These are phyloP conservation scores for Sugiyamaella smithiae DNA, from an alignment of 805 yeast species.

Conservation along the genomic window DNA sequence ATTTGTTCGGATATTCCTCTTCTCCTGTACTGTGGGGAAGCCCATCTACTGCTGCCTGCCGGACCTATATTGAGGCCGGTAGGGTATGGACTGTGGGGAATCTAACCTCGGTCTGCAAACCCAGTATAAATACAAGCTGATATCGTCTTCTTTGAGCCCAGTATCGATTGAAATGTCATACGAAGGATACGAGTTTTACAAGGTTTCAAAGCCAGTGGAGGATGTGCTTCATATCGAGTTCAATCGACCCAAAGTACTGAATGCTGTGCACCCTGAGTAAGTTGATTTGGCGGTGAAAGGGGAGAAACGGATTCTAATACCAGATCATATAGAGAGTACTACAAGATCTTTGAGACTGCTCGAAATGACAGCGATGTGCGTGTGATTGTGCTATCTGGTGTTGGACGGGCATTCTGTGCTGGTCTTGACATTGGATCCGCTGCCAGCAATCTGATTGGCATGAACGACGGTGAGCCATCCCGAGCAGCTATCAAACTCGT, in stretches of 20 bases:
- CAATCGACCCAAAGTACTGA: conserved; percentile 58
- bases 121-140: not conserved
- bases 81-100: not conserved
- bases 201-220: conserved; percentile 41
- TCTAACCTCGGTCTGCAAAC: not conserved
- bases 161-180: conserved; percentile 9
- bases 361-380: conserved; percentile 46
- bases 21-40: no score
- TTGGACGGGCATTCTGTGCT: conserved; percentile 56
- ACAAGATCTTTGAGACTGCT: conserved; percentile 45
- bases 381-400: conserved; percentile 56
- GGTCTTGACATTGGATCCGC: conserved; percentile 56
- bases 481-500: conserved; percentile 34
- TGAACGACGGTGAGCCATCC: conserved; percentile 26
- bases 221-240: conserved; percentile 57
- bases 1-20: not conserved
- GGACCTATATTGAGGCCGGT: not conserved
- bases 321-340: conserved; percentile 56
- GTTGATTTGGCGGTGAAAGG: conserved; percentile 1
- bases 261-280: conserved; percentile 50
- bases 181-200: conserved; percentile 20
- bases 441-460: conserved; percentile 20
- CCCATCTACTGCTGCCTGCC: no score
- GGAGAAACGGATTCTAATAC: no score
- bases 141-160: not conserved